Base-by-base conservation (phyloP, 2,329 filamentous ascomycete species). In the Drechmeria coniospora region DNA sequence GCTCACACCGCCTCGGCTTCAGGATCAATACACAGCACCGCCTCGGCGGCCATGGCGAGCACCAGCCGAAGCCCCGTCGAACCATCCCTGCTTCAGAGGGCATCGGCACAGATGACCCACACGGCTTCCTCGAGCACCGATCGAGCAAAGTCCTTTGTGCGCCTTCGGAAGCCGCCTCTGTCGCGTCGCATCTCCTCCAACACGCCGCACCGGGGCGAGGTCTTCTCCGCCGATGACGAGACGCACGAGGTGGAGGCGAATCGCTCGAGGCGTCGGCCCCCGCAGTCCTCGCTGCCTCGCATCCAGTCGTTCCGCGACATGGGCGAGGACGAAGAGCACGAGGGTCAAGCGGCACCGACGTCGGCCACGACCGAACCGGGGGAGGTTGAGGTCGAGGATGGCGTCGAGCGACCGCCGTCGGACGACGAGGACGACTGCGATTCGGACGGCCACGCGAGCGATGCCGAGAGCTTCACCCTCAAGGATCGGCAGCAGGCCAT, bases 401-500 rank as follows among this genome's bases (percentile, higher is more conserved):
- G 44, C 8, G 37, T 36, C 25, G 59, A 61, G 21, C 60, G 65
- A 42, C 23, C 46, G 44, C 34, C 48, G 33, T 34, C 37, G 50
- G 66, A 66, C 11, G 63, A 63, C 10, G 59, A 59, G 13, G 54
- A 59, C 8, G 68, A 69, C 25, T 69, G 68, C 23, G 73, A 78
- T 8, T 79, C 79, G 13, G 76, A 80, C 18, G 74, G 59, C 32
- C 74, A 79, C 33, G 46, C 86, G 28, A 94, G 87, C 51, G 90
- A 95, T 42, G 80, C 90, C 1, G 90, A 94, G 56, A 95, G 87
- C 58, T 98, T 98, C 50, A 98, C 90, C 0, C 68, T 98, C 42
- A 93, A 92, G 52, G 90, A 98, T 52, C 74, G 90, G 31, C 90
- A 98, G 55, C 76, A 93, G 50, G 90, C 90, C 38, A 98, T 98